phyloP scores from a whole-genome alignment of 129 eudicot genomes.

The Heracleum sosnowskyi region DNA sequence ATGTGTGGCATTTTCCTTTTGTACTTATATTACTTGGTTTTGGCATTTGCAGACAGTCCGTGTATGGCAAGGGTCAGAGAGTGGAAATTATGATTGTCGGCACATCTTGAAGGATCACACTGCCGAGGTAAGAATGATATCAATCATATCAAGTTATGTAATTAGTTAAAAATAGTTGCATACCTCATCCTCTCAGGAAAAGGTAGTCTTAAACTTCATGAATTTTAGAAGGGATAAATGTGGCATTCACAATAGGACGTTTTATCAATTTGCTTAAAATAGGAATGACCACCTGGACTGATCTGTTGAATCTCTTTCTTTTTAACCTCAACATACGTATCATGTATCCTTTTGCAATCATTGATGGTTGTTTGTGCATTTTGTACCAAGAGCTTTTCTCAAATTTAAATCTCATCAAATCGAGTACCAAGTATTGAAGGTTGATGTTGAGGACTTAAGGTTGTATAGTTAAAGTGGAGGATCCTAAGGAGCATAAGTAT shows the following conservation, averaged over 20 bases:
- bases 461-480: not conserved
- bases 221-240: not conserved
- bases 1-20: not conserved
- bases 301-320: not conserved
- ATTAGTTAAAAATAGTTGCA: not conserved
- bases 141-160: not conserved
- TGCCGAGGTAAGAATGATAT: constrained; percentile 52
- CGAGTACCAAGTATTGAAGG: not conserved
- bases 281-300: not conserved
- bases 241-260: not conserved
- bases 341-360: not conserved
- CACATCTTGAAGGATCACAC: constrained; percentile 83
- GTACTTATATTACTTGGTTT: not conserved
- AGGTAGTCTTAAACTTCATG: not conserved
- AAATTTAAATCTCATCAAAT: not conserved
- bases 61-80: constrained; percentile 83
- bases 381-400: not conserved
- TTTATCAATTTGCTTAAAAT: not conserved
- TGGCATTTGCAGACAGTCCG: constrained; percentile 70
- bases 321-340: not conserved
- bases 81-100: constrained; percentile 73
- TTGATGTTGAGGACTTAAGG: not conserved
- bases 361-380: not conserved
- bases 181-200: not conserved
- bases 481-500: not conserved